These are phyloP conservation scores for Phytophthora pluvialis DNA, from an alignment of 352 stramenopile genomes.

Conservation along the genomic window DNA sequence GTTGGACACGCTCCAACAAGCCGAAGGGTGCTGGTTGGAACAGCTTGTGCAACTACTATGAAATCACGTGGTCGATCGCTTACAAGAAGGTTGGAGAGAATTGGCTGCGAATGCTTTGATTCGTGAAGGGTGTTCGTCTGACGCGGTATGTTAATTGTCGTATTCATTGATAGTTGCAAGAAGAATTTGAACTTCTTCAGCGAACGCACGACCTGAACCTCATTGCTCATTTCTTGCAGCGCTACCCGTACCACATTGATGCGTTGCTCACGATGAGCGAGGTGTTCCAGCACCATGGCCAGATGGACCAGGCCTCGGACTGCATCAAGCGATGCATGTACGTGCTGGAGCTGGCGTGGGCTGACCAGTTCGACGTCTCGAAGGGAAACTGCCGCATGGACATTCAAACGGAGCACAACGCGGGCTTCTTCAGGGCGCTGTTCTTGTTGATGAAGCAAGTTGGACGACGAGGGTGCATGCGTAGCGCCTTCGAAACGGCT, in stretches of 20 bases:
- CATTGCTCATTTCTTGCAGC: constrained; percentile 81
- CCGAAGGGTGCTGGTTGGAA: constrained; percentile 71
- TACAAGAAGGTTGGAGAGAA: constrained; percentile 78
- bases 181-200: constrained; percentile 85
- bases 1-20: constrained; percentile 85
- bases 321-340: constrained; percentile 90
- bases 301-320: constrained; percentile 86
- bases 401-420: constrained; percentile 77
- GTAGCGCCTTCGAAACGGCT: constrained; percentile 85
- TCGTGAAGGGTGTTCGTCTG: background rate
- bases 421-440: constrained; percentile 75
- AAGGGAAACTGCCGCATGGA: constrained; percentile 88
- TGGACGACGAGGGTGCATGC: constrained; percentile 78
- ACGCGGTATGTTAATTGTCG: background rate
- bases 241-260: constrained; percentile 87
- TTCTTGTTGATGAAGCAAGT: constrained; percentile 89
- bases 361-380: constrained; percentile 82
- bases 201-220: constrained; percentile 86
- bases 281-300: constrained; percentile 88
- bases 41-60: constrained; percentile 78
- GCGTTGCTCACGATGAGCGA: constrained; percentile 87
- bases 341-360: constrained; percentile 82
- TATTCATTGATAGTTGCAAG: constrained; percentile 54
- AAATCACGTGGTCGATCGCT: constrained; percentile 86
- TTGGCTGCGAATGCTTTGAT: background rate